Base-by-base conservation (phyloP, 257 asterid species). In the Oldenlandia corymbosa region DNA sequence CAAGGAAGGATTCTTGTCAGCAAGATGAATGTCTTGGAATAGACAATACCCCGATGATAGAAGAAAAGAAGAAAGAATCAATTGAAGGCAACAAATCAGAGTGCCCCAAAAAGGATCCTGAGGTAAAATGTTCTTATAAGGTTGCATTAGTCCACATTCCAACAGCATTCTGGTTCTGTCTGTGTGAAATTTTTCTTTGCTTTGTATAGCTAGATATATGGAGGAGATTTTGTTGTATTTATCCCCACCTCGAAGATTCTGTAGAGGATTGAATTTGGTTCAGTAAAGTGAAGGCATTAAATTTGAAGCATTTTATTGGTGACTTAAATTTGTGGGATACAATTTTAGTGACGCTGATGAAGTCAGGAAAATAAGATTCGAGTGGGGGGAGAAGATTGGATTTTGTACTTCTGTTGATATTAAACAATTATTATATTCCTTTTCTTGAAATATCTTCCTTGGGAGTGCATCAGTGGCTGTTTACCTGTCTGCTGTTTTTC, bases 101-200 rank as follows among this genome's bases (percentile, higher is more conserved):
- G 80, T 74, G 67, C 58, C 71, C 60, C 48, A 49, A 46, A 70
- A 53, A 62, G 52, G 74, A 73, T 71, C 32, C 41, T 60, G 83
- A 63, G 94, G 91, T 88, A 78, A 81, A 82, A 58, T 71, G 21
- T 23, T 69, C 26, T 72, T n/a, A 18, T 9, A 2, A 8, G 55
- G 30, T 52, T 42, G 37, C 49, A 51, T n/a, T n/a, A n/a, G n/a
- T n/a, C n/a, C n/a, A n/a, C n/a, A n/a, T n/a, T n/a, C n/a, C n/a
- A n/a, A n/a, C 4, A 18, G 26, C 21, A 55, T 55, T 20, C 31
- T 31, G 28, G 24, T 55, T 31, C 34, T 32, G 27, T 34, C 21
- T 10, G 16, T 20, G 12, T 60, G 65, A 7, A 10, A 39, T 52
- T 17, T 43, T 27, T 60, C 17, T 30, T 24, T 26, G 41, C 13